phyloP scores from a whole-genome alignment of 164 flowering plant genomes.

The Amborella trichopoda region DNA sequence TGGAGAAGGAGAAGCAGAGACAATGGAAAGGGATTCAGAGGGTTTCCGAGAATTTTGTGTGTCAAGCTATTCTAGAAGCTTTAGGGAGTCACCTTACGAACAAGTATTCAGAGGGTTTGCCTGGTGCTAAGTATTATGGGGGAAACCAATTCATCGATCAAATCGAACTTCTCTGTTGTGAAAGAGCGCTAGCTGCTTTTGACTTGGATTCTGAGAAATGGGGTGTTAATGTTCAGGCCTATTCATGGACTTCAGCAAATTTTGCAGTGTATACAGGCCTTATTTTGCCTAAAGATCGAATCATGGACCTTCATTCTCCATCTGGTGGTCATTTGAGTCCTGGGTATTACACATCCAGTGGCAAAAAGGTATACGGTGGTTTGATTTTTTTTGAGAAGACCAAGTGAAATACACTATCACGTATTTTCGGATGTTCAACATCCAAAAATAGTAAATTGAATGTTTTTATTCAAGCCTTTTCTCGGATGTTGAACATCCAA shows the following conservation, averaged over 20 bases:
- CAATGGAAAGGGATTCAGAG: slow-evolving; percentile 56
- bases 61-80: slow-evolving; percentile 66
- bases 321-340: slow-evolving; percentile 84
- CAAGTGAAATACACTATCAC: too few species aligned
- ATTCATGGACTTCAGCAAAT: slow-evolving; percentile 79
- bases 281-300: slow-evolving; percentile 59
- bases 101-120: slow-evolving; percentile 77
- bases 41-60: slow-evolving; percentile 68
- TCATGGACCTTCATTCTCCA: slow-evolving; percentile 80
- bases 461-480: too few species aligned
- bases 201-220: slow-evolving; percentile 45
- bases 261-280: slow-evolving; percentile 76
- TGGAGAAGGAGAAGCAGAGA: slow-evolving; percentile 55
- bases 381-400: slow-evolving; percentile 75
- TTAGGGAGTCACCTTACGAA: slow-evolving; percentile 64
- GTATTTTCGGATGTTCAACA: too few species aligned
- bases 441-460: too few species aligned
- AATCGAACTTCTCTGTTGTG: slow-evolving; percentile 51
- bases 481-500: too few species aligned
- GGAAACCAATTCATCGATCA: slow-evolving; percentile 72
- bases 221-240: slow-evolving; percentile 90
- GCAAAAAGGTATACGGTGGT: slow-evolving; percentile 61
- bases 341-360: slow-evolving; percentile 59
- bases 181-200: slow-evolving; percentile 61
- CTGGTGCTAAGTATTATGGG: slow-evolving; percentile 58